Evolutionary conservation across 768 basidiomycete species (phyloP).

Genomic region (Boletus tomentosulus): DNA sequence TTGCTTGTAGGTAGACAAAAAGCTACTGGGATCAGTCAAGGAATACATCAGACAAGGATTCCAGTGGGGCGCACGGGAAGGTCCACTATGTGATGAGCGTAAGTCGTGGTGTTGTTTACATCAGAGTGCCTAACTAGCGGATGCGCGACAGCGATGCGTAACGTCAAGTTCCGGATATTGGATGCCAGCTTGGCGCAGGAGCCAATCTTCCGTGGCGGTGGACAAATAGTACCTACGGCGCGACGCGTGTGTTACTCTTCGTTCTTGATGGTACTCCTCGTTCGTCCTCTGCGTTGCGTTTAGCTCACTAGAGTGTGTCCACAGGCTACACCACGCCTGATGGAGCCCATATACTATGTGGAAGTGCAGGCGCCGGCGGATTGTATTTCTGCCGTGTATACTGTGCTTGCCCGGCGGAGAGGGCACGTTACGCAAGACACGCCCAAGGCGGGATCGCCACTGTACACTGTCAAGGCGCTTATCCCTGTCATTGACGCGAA

Average conservation of each 20-base stretch:
- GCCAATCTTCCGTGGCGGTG: slow-evolving; percentile 96
- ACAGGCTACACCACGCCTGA: slow-evolving; percentile 89
- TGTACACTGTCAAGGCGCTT: slow-evolving; percentile 97
- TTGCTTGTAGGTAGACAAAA: slow-evolving; percentile 77
- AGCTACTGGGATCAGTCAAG: slow-evolving; percentile 80
- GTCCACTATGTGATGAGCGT: slow-evolving; percentile 98
- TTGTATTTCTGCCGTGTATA: slow-evolving; percentile 98
- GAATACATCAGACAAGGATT: slow-evolving; percentile 98
- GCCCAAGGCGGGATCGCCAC: slow-evolving; percentile 94
- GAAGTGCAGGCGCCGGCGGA: slow-evolving; percentile 99
- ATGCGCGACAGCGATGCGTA: slow-evolving; percentile 76
- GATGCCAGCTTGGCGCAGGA: slow-evolving; percentile 92
- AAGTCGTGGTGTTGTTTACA: slow-evolving; percentile 36
- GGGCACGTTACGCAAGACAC: slow-evolving; percentile 99
- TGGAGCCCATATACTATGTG: slow-evolving; percentile 98
- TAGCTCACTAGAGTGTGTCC: not conserved
- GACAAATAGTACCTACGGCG: slow-evolving; percentile 98
- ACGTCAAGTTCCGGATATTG: slow-evolving; percentile 95
- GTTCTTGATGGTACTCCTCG: slow-evolving; percentile 78
- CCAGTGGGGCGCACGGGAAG: slow-evolving; percentile 98
- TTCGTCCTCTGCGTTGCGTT: slow-evolving; percentile 7
- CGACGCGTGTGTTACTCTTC: slow-evolving; percentile 98
- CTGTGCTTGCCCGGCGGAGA: slow-evolving; percentile 94
- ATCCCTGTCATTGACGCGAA: slow-evolving; percentile 99
- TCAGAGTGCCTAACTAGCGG: not conserved